Evolutionary conservation across 192 early-diverging fungal genomes (phyloP), one percentile per base, ranked within the genome.

Genomic region (Backusella parvicylindrica): DNA sequence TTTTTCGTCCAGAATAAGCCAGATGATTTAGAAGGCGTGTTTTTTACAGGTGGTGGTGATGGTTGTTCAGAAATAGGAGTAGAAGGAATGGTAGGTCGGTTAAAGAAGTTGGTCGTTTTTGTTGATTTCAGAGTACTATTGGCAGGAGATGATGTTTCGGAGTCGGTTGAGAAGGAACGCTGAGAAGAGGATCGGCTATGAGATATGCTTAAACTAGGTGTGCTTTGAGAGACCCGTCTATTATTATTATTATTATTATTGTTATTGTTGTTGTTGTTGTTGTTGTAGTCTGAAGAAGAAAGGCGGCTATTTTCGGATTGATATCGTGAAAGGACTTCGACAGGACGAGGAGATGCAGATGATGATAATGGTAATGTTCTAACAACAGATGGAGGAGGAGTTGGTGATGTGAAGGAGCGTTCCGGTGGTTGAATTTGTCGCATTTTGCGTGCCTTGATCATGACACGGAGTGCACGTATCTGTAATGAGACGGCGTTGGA

Each of bases 401-500:
- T 60, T 28, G 53, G 53, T 23, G 53, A 60, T 60, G 53, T 60
- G 11, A 60, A 28, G 6, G 53, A 60, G 23, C 53, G 53, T 28
- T 60, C 53, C 11, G 53, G 53, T 60, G 53, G 53, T 21, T 60
- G 53, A 4, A 60, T 60, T 31, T 73, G 72, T 26, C 82, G 67
- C 76, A 86, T 86, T 65, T 87, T 87, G 60, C 84, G 84, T 30
- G 86, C 84, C n/a, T 81, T 80, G 66, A 87, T 83, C 81, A 87
- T 83, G 3, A 86, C 86, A 66, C 86, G 84, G 7, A 87, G 70
- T 6, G 86, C 83, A 30, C 86, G 79, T 38, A 87, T 83, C 71
- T 92, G 91, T 49, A 92, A 82, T 15, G 88, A 86, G 37, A 85
- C 83, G 68, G 89, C 87, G 15, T 87, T 86, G 2, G 89, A 89